A percentile compares a stretch with the other conserved stretches of the same genome.
phyloP scores from a whole-genome alignment of 2,329 filamentous ascomycete species.

The Rachicladosporium sp. region DNA sequence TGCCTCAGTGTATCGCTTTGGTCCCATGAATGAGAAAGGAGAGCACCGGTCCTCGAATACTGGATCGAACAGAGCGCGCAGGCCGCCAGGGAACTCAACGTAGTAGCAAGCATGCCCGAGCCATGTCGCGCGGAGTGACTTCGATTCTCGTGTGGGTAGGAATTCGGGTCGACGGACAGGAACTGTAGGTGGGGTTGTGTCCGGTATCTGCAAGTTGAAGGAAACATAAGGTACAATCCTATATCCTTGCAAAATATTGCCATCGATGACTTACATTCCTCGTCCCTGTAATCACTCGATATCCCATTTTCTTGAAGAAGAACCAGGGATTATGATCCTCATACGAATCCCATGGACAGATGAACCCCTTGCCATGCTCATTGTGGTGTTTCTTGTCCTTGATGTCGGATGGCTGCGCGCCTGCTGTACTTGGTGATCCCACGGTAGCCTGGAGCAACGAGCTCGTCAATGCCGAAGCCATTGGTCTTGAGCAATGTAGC shows the following conservation, averaged over 20 bases:
- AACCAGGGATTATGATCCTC: conserved; percentile 22
- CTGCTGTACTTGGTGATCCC: conserved; percentile 24
- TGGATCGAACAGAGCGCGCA: conserved; percentile 85
- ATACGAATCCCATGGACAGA: conserved; percentile 48
- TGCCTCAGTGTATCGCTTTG: conserved; percentile 64
- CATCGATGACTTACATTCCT: conserved; percentile 16
- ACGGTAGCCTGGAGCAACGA: conserved; percentile 30
- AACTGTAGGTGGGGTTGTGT: conserved; percentile 54
- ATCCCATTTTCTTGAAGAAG: conserved; percentile 27
- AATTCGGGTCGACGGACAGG: conserved; percentile 56
- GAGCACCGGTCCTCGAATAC: conserved; percentile 83
- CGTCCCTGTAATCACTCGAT: conserved; percentile 38
- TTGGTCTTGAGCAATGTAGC: conserved; percentile 11
- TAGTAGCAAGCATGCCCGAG: conserved; percentile 91
- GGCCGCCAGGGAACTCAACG: conserved; percentile 73
- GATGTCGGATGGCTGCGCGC: conserved; percentile 33
- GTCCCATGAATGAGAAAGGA: conserved; percentile 56
- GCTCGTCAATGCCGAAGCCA: conserved; percentile 19
- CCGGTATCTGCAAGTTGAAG: conserved; percentile 29
- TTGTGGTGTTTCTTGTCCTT: conserved; percentile 39
- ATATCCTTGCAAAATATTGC: conserved; percentile 13
- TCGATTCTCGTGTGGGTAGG: conserved; percentile 45
- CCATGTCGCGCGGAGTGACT: conserved; percentile 73
- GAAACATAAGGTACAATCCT: too few relatives aligned
- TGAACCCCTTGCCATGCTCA: conserved; percentile 41